phyloP scores from a whole-genome alignment of 2,329 filamentous ascomycete species.

The Cercospora beticola region DNA sequence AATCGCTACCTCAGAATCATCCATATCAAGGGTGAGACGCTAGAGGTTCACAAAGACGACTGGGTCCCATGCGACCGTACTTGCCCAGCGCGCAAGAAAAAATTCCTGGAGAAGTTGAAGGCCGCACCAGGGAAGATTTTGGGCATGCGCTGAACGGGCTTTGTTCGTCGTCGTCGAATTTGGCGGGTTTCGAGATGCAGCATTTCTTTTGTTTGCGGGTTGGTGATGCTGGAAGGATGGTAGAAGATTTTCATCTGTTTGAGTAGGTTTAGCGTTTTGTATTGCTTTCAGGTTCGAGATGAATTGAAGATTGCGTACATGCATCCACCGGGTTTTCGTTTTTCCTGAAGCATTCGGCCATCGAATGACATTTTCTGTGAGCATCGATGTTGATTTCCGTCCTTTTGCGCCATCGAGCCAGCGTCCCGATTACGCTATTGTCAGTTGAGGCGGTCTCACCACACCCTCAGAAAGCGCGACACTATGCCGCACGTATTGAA shows the following conservation, averaged over 20 bases:
- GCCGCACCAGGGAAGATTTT: background rate
- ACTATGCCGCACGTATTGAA: background rate
- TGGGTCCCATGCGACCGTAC: background rate
- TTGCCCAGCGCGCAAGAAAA: background rate
- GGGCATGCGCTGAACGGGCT: background rate
- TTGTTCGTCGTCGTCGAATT: no score
- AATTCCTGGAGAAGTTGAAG: background rate
- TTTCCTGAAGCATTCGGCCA: no score
- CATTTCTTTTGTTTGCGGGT: background rate
- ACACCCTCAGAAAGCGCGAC: background rate
- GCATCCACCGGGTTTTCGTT: background rate
- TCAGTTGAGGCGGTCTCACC: no score
- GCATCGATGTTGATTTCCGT: no score
- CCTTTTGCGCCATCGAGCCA: no score
- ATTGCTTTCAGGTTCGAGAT: background rate
- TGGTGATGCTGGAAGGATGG: background rate
- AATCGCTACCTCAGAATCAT: background rate
- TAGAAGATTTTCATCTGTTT: background rate
- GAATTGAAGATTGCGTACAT: background rate
- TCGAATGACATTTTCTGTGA: no score
- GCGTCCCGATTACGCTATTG: no score
- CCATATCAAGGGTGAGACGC: background rate
- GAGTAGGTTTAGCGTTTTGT: background rate
- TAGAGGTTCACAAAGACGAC: background rate
- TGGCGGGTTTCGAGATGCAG: background rate